phyloP scores from a whole-genome alignment of 2,329 filamentous ascomycete species.

The Aphanoascus verrucosus region DNA sequence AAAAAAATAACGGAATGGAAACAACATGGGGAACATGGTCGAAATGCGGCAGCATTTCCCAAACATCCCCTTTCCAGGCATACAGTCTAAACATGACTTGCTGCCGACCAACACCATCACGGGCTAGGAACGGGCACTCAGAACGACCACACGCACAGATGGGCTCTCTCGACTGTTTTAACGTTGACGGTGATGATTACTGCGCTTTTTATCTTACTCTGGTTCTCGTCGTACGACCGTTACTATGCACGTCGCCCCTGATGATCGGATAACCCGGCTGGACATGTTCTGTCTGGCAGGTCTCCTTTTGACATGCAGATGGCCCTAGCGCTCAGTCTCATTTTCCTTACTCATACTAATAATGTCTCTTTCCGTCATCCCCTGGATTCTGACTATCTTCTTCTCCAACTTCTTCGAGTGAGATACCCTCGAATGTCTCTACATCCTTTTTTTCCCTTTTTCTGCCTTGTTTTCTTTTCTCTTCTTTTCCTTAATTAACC shows the following conservation, averaged over 20 bases:
- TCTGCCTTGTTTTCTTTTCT: neutral
- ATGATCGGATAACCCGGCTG: too few species aligned
- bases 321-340: neutral
- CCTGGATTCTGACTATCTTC: neutral
- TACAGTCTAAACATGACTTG: conserved; percentile 1
- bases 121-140: neutral
- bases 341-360: neutral
- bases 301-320: neutral
- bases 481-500: neutral
- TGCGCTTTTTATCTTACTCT: neutral
- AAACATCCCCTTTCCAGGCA: neutral
- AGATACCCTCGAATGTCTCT: conserved; percentile 3
- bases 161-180: neutral
- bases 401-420: neutral
- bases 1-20: conserved; percentile 2
- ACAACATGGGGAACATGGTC: neutral
- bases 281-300: too few species aligned
- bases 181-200: neutral
- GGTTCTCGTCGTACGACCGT: neutral
- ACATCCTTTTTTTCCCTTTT: neutral
- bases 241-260: neutral
- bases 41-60: neutral
- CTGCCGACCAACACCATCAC: neutral
- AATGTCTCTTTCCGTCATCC: neutral
- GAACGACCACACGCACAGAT: neutral